A percentile compares a stretch with the other conserved stretches of the same genome.
phyloP scores from a whole-genome alignment of 2,329 filamentous ascomycete genomes.

The Neophaeococcomyces aloes region DNA sequence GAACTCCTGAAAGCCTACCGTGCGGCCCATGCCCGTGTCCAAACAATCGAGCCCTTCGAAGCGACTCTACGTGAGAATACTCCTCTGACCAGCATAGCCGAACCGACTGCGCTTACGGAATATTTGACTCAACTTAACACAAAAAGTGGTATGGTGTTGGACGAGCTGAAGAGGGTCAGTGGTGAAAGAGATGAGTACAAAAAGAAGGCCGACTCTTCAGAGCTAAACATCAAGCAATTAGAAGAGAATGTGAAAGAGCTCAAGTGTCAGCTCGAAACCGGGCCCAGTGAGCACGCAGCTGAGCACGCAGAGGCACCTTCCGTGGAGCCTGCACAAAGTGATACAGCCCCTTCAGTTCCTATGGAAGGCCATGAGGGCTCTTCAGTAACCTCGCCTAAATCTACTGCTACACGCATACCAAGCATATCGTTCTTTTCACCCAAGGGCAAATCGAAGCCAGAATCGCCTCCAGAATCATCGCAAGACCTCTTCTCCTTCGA shows the following conservation, averaged over 20 bases:
- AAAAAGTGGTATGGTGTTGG: constrained; percentile 85
- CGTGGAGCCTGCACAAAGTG: constrained; percentile 26
- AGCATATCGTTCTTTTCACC: constrained; percentile 32
- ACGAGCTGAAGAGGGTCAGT: constrained; percentile 80
- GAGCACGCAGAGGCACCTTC: constrained; percentile 35
- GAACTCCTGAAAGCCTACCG: constrained; percentile 87
- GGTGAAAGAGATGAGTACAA: constrained; percentile 70
- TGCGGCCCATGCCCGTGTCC: constrained; percentile 75
- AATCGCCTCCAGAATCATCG: constrained; percentile 27
- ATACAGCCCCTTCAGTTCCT: constrained; percentile 28
- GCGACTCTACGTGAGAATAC: constrained; percentile 84
- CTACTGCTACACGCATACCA: constrained; percentile 27
- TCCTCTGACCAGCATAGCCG: constrained; percentile 75
- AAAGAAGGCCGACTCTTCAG: constrained; percentile 60
- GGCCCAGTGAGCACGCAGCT: constrained; percentile 23
- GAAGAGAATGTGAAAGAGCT: constrained; percentile 54
- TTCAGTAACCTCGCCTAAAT: constrained; percentile 25
- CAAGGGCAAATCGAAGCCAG: constrained; percentile 25
- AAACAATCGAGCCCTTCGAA: constrained; percentile 87
- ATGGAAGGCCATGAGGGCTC: constrained; percentile 15
- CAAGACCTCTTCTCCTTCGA: constrained; percentile 92
- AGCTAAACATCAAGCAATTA: constrained; percentile 52
- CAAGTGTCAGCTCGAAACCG: constrained; percentile 31
- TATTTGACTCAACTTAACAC: constrained; percentile 79
- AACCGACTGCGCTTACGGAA: constrained; percentile 74